Evolutionary conservation across 257 asterid genomes (phyloP), one percentile per base, ranked within the genome.

Genomic region (Agastache rugosa): DNA sequence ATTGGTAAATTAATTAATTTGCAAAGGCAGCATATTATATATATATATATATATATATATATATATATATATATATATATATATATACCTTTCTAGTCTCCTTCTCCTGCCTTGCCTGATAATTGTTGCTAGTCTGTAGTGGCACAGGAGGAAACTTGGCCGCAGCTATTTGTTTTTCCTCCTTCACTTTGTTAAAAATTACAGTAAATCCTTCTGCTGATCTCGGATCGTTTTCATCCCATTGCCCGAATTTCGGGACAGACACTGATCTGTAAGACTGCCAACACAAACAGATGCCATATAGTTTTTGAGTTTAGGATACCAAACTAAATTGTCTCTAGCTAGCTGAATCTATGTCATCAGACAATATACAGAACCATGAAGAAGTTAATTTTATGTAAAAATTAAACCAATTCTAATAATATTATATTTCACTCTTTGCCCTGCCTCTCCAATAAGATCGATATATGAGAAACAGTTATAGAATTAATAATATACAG

Each of bases 181-280:
- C 89, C 82, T 90, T 92, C 39, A 90, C 90, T 67, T 82, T 92
- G 87, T 85, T 80, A 85, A 92, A 92, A 31, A 90, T 88, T 11
- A 87, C 90, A 0, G 97, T 88, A 73, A 87, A 92, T 16, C 97
- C 94, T 61, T 90, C 96, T 5, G 85, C 91, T 3, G 92, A 87
- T 75, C 61, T 77, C 2, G 97, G 96, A 17, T 92, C 90, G 11
- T 54, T 80, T 69, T 85, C 93, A 69, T 88, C 91, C 96, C 97
- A 90, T 27, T 84, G 89, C 19, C 97, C 97, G 60, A 92, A 90
- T 80, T 88, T 92, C 9, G 96, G 98, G 19, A 92, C 86, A 0
- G 96, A 86, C 3, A 77, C 90, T 47, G 97, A 83, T 78, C 79
- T 84, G 50, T 42, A 53, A n/a, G 92, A 87, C 92, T 92, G 84